phyloP scores from a whole-genome alignment of 2,329 filamentous ascomycete genomes.

The Colletotrichum costaricense region DNA sequence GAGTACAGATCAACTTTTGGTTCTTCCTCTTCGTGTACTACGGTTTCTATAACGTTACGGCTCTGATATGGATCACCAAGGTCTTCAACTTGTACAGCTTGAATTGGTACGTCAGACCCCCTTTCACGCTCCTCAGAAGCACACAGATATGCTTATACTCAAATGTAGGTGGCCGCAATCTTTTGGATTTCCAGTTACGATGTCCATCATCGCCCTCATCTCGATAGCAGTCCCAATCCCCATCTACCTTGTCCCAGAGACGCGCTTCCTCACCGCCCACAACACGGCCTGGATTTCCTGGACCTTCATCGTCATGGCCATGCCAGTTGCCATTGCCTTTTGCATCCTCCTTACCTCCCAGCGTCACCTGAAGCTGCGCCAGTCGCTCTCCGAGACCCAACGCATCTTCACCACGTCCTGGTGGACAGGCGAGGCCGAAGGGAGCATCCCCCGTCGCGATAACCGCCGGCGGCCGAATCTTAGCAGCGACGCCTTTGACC shows the following conservation, averaged over 20 bases:
- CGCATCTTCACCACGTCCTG: conserved; percentile 74
- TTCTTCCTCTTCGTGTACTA: conserved; percentile 79
- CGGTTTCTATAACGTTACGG: conserved; percentile 75
- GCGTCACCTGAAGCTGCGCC: conserved; percentile 70
- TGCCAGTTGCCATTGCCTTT: conserved; percentile 75
- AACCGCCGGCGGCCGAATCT: conserved; percentile 52
- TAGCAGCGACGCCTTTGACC: conserved; percentile 50
- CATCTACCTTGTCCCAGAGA: conserved; percentile 65
- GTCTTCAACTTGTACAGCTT: conserved; percentile 78
- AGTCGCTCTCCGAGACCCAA: conserved; percentile 73
- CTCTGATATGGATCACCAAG: conserved; percentile 77
- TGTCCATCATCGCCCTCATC: conserved; percentile 69
- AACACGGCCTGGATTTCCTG: conserved; percentile 77
- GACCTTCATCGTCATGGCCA: conserved; percentile 77
- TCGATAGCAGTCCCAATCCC: conserved; percentile 70
- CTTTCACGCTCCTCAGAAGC: neutral
- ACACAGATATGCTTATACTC: neutral
- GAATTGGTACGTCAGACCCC: conserved; percentile 62
- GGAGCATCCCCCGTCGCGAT: conserved; percentile 55
- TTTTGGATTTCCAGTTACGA: conserved; percentile 73
- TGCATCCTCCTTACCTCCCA: conserved; percentile 72
- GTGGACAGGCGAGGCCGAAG: conserved; percentile 70
- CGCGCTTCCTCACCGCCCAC: conserved; percentile 66
- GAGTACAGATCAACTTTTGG: conserved; percentile 77
- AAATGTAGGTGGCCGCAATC: conserved; percentile 67